A percentile compares a stretch with the other conserved stretches of the same genome.
Evolutionary conservation across 441 rosid genomes (phyloP).

Genomic region (Erodium chrysanthum): DNA sequence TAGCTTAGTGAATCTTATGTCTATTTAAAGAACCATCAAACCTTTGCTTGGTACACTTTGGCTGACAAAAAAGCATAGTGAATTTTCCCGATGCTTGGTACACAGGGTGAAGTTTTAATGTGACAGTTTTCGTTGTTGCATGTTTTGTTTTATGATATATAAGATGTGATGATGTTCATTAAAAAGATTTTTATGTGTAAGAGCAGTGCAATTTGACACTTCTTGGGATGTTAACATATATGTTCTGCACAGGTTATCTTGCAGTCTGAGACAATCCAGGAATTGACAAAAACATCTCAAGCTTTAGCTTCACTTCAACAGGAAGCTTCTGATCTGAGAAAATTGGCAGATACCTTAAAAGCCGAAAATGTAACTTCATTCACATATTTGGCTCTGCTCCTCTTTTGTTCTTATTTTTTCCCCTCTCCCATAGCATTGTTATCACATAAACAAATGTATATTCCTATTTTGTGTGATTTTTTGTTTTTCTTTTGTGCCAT

Average conservation of each 20-base stretch:
- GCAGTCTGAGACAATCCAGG: conserved; percentile 95
- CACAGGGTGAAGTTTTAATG: not conserved
- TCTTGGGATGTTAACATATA: conserved; percentile 4
- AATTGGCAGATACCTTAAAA: conserved; percentile 46
- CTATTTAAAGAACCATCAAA: too few relatives aligned
- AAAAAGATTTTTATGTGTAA: not conserved
- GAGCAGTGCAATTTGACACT: not conserved
- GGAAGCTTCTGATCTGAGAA: conserved; percentile 64
- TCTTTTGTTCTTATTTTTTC: too few relatives aligned
- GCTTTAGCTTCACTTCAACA: conserved; percentile 58
- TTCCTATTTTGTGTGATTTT: too few relatives aligned
- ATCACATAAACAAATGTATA: too few relatives aligned
- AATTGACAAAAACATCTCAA: conserved; percentile 79
- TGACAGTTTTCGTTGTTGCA: not conserved
- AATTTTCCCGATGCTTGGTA: too few relatives aligned
- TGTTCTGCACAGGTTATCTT: conserved; percentile 56
- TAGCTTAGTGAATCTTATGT: too few relatives aligned
- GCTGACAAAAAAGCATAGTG: too few relatives aligned
- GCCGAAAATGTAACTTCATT: conserved; percentile 52
- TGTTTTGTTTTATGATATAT: not conserved
- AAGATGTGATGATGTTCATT: not conserved
- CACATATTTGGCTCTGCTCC: not conserved
- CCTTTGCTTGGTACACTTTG: too few relatives aligned
- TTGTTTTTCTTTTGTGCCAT: too few relatives aligned
- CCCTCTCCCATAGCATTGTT: too few relatives aligned